Evolutionary conservation across 805 yeast genomes (phyloP).

Genomic region (Huiozyma naganishii): DNA sequence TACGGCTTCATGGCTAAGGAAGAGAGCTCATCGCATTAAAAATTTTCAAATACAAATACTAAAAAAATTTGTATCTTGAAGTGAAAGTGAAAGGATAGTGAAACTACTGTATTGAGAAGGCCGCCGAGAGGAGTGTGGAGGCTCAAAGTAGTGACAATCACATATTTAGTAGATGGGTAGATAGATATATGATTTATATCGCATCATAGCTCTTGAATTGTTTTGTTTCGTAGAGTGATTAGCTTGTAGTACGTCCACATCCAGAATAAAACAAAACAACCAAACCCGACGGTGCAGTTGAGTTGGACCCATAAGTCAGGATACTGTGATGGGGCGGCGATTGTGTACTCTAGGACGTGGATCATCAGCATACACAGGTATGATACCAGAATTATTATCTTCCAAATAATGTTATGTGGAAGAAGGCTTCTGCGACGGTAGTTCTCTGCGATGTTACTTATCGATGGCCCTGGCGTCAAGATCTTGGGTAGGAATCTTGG

Average conservation of each 20-base stretch:
- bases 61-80: neutral
- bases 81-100: neutral
- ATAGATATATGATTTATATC: neutral
- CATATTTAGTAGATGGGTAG: neutral
- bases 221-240: conserved; percentile 23
- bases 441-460: conserved; percentile 23
- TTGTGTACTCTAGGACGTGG: conserved; percentile 42
- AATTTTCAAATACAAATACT: neutral
- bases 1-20: neutral
- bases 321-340: conserved; percentile 44
- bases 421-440: conserved; percentile 33
- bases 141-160: neutral
- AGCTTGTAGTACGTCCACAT: conserved; percentile 66
- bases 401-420: conserved; percentile 43
- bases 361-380: conserved; percentile 40
- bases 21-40: conserved; percentile 3
- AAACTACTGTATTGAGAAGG: no score
- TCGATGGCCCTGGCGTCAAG: conserved; percentile 37
- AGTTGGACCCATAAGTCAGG: conserved; percentile 84
- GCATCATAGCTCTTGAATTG: conserved; percentile 15
- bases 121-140: neutral
- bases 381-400: conserved; percentile 38
- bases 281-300: conserved; percentile 65
- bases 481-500: conserved; percentile 33
- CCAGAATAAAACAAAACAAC: conserved; percentile 65